Conservation (phyloP, 208 protist species). For the Leishmania lainsoni region DNA sequence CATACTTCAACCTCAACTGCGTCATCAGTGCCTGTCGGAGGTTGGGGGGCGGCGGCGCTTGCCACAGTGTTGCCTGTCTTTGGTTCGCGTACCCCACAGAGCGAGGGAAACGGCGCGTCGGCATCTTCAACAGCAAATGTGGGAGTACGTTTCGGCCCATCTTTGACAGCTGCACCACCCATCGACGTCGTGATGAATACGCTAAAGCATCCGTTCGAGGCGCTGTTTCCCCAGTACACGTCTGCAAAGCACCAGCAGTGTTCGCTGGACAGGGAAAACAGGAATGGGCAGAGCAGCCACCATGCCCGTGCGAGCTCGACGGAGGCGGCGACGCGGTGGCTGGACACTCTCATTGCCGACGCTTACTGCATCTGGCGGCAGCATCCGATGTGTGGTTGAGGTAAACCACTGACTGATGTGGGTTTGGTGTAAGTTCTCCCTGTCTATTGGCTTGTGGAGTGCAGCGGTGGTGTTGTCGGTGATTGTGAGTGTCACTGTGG, state of each 20-base stretch:
- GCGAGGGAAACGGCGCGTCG: not conserved
- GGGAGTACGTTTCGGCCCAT: not conserved
- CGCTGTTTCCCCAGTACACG: conserved; percentile 25
- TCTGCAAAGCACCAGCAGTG: conserved; percentile 4
- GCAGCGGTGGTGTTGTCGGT: not conserved
- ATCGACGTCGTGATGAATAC: conserved; percentile 32
- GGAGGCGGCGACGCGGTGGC: conserved; percentile 42
- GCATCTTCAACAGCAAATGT: not conserved
- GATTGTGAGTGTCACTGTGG: not conserved
- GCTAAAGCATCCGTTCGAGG: conserved; percentile 28
- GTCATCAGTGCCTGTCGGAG: not conserved
- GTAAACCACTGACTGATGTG: not conserved
- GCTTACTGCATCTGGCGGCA: conserved; percentile 60
- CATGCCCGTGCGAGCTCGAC: not conserved
- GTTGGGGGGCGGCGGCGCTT: conserved; percentile 13
- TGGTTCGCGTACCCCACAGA: conserved; percentile 4
- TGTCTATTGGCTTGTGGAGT: not conserved
- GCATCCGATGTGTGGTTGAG: not conserved
- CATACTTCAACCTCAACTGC: not conserved
- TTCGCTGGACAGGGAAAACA: not conserved
- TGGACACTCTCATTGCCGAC: conserved; percentile 60
- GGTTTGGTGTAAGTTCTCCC: not conserved
- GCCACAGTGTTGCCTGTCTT: conserved; percentile 25
- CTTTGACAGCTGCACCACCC: not conserved
- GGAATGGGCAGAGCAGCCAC: not conserved